Percentiles rank a stretch among this genome's conserved stretches.
phyloP scores from a whole-genome alignment of 2,329 filamentous ascomycete species.

The Diaporthe citrichinensis region DNA sequence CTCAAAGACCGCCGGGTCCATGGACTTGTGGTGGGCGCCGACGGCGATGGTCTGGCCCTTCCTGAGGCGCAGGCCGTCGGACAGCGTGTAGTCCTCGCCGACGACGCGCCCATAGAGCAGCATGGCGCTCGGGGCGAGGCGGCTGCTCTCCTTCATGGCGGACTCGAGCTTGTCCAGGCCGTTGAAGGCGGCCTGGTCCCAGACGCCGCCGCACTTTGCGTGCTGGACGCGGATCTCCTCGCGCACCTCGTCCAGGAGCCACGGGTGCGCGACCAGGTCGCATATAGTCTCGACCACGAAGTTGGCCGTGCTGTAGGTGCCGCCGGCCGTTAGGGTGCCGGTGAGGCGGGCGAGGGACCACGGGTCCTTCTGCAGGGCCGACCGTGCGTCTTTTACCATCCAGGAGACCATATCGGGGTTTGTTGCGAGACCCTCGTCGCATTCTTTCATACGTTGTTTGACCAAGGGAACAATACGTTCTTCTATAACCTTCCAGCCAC shows the following conservation, averaged over 20 bases:
- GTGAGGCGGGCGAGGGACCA: not conserved
- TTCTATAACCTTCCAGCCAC: not conserved
- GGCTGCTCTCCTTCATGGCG: slow-evolving; percentile 4
- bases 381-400: not conserved
- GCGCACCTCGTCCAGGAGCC: not conserved
- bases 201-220: not conserved
- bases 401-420: not conserved
- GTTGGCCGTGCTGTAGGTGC: slow-evolving; percentile 3
- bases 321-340: not conserved
- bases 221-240: not conserved
- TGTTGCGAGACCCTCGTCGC: not conserved
- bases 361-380: not conserved
- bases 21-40: not conserved
- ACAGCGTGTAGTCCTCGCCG: not conserved
- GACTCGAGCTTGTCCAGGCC: slow-evolving; percentile 2
- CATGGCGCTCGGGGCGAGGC: not conserved
- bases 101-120: not conserved
- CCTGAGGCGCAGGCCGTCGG: not conserved
- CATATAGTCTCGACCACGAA: not conserved
- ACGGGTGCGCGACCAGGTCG: not conserved
- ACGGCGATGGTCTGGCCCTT: not conserved
- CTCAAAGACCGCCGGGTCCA: not conserved
- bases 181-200: slow-evolving; percentile 4
- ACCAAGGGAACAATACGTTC: not conserved
- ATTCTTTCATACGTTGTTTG: not conserved